A percentile compares a stretch with the other conserved stretches of the same genome.
Conservation (phyloP, 2,329 filamentous ascomycete species). For the Cladophialophora immunda region DNA sequence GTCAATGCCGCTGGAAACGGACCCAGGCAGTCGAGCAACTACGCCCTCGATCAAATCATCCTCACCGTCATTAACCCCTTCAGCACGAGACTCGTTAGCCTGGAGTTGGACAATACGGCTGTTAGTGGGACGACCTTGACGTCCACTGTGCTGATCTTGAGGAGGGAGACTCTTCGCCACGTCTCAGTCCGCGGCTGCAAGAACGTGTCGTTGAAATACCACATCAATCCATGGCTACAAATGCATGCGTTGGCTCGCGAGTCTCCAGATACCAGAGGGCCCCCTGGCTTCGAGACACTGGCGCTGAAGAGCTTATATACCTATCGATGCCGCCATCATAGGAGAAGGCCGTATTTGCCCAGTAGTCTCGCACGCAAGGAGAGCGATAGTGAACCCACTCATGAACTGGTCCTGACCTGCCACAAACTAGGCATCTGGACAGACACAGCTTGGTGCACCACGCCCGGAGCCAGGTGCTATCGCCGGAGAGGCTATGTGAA, state of each 20-base stretch:
- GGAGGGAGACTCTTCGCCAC: conserved; percentile 64
- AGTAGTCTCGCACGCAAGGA: conserved; percentile 64
- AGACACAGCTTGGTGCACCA: conserved; percentile 69
- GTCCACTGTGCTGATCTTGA: conserved; percentile 62
- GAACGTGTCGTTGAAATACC: conserved; percentile 71
- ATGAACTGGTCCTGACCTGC: conserved; percentile 67
- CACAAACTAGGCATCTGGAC: conserved; percentile 68
- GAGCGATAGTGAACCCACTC: conserved; percentile 68
- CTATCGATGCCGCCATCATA: conserved; percentile 69
- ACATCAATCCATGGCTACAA: conserved; percentile 67
- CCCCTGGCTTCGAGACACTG: conserved; percentile 54
- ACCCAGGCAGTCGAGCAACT: conserved; percentile 63
- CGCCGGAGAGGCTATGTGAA: conserved; percentile 65
- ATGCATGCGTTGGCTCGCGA: conserved; percentile 52
- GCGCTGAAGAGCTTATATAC: conserved; percentile 68
- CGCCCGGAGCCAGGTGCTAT: conserved; percentile 64
- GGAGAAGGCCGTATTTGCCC: conserved; percentile 66
- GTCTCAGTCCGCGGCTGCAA: conserved; percentile 70
- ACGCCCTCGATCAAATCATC: conserved; percentile 66
- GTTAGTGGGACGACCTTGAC: conserved; percentile 66
- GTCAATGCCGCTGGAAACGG: conserved; percentile 42
- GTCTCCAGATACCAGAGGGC: conserved; percentile 20
- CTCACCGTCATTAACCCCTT: conserved; percentile 65
- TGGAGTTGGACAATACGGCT: conserved; percentile 69
- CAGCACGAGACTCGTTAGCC: conserved; percentile 63